Percentiles rank a stretch among this genome's conserved stretches.
These are phyloP conservation scores for Monosporozyma yasuniensis DNA, from an alignment of 805 yeast genomes.

Conservation along the genomic window DNA sequence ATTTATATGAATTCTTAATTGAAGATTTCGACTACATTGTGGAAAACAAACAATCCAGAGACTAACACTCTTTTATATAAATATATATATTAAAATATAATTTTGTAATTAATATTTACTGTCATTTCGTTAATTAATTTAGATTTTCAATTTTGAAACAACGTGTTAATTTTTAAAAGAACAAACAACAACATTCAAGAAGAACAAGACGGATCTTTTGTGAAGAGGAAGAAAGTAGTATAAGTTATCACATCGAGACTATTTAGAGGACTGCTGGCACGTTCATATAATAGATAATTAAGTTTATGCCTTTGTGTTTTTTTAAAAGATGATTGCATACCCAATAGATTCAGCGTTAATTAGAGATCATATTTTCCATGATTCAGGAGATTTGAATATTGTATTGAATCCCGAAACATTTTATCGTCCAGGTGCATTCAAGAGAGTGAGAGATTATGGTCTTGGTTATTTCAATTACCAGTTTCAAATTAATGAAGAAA, in stretches of 20 bases:
- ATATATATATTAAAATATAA: neutral
- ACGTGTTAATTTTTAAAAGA: too few species aligned
- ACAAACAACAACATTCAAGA: too few species aligned
- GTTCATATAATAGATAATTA: too few species aligned
- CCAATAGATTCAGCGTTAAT: constrained; percentile 31
- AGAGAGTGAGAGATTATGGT: constrained; percentile 23
- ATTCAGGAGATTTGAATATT: constrained; percentile 22
- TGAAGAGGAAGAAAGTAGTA: too few species aligned
- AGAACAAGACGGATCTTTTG: too few species aligned
- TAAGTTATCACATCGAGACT: too few species aligned
- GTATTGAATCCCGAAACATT: constrained; percentile 25
- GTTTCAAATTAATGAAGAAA: constrained; percentile 15
- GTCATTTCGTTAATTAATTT: too few species aligned
- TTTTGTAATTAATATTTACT: too few species aligned
- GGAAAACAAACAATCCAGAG: constrained; percentile 2
- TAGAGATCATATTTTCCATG: constrained; percentile 32
- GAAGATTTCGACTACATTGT: constrained; percentile 30
- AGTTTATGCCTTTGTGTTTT: too few species aligned
- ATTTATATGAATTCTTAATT: constrained; percentile 58
- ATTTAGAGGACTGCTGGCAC: too few species aligned
- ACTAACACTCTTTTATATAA: neutral
- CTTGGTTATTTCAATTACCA: constrained; percentile 30
- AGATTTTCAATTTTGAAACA: too few species aligned
- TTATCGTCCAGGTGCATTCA: constrained; percentile 26
- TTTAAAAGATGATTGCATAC: constrained; percentile 27